These are phyloP conservation scores for Mollisia scopiformis DNA, from an alignment of 2,329 filamentous ascomycete genomes.

Conservation along the genomic window DNA sequence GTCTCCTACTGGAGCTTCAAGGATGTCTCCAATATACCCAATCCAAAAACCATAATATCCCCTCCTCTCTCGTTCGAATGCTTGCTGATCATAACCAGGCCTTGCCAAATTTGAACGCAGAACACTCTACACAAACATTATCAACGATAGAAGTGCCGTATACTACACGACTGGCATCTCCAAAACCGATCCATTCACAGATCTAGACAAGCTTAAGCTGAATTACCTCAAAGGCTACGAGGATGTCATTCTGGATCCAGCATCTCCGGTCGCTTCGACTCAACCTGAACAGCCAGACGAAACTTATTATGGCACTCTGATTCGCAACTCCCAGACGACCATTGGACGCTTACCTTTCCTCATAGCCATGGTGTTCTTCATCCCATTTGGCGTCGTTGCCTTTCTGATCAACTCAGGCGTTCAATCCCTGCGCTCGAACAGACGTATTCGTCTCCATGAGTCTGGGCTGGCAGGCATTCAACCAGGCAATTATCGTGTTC, in stretches of 20 bases:
- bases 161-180: conserved; percentile 84
- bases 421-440: conserved; percentile 74
- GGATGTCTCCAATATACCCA: neutral
- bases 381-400: conserved; percentile 71
- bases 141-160: conserved; percentile 81
- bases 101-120: conserved; percentile 76
- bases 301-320: conserved; percentile 27
- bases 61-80: neutral
- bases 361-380: conserved; percentile 66
- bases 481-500: conserved; percentile 73
- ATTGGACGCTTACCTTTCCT: conserved; percentile 60
- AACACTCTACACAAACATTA: conserved; percentile 81
- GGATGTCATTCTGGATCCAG: conserved; percentile 73
- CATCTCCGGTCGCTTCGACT: conserved; percentile 56
- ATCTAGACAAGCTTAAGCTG: conserved; percentile 68
- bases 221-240: conserved; percentile 77
- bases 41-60: neutral
- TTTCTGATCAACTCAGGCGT: conserved; percentile 78
- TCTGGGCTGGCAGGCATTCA: conserved; percentile 68
- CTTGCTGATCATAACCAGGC: conserved; percentile 32
- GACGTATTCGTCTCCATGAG: conserved; percentile 78
- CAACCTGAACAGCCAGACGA: conserved; percentile 39
- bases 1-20: conserved; percentile 1
- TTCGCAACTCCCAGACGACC: conserved; percentile 37
- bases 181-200: conserved; percentile 75